Conservation (phyloP, 2,329 filamentous ascomycete genomes). For the Pseudopyrenochaeta lycopersici region DNA sequence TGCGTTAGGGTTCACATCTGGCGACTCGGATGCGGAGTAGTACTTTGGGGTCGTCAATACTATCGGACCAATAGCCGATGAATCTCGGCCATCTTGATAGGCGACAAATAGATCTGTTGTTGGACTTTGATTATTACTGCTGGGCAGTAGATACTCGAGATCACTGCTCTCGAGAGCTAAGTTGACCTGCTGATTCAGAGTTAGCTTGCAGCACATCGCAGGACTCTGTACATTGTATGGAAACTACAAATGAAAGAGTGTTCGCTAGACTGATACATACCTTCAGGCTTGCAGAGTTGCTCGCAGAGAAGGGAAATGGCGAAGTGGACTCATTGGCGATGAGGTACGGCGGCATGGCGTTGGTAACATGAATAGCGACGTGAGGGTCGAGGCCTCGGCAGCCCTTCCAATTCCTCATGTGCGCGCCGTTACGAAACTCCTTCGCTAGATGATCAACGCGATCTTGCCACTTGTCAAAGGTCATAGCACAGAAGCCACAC, state of each 20-base stretch:
- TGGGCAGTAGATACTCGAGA: conserved; percentile 40
- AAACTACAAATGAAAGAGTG: not conserved
- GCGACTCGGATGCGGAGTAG: conserved; percentile 16
- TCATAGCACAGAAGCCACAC: conserved; percentile 63
- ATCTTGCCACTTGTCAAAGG: conserved; percentile 61
- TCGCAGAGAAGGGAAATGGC: conserved; percentile 59
- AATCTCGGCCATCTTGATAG: conserved; percentile 20
- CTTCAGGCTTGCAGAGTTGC: conserved; percentile 43
- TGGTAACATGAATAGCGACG: conserved; percentile 59
- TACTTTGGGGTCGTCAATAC: conserved; percentile 24
- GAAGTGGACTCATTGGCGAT: conserved; percentile 58
- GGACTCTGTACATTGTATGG: not conserved
- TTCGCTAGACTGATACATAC: conserved; percentile 20
- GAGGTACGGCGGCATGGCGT: conserved; percentile 62
- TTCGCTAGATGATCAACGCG: conserved; percentile 63
- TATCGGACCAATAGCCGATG: conserved; percentile 24
- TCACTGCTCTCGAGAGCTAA: conserved; percentile 25
- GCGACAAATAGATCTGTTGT: conserved; percentile 23
- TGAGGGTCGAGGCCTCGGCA: conserved; percentile 62
- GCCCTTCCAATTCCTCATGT: conserved; percentile 65
- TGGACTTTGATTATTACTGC: not conserved
- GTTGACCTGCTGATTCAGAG: conserved; percentile 22
- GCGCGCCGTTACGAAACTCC: conserved; percentile 63
- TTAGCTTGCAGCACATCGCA: conserved; percentile 12
- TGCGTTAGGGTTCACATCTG: conserved; percentile 27